Evolutionary conservation across 2,329 filamentous ascomycete genomes (phyloP), one percentile per base, ranked within the genome.

Genomic region (Fusarium hainanense): DNA sequence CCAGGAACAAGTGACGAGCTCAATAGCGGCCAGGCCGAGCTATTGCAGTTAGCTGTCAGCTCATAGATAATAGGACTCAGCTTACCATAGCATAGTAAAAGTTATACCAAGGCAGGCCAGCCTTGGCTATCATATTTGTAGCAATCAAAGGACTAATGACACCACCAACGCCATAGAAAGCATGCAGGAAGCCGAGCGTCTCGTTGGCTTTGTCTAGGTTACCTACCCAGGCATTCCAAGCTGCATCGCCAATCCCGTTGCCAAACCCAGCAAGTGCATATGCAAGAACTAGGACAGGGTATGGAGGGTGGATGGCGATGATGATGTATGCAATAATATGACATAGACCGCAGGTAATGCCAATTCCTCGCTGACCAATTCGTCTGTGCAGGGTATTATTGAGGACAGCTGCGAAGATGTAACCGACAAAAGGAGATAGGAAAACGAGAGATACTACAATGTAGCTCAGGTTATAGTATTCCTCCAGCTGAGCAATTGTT

Each of bases 21-120:
- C 69, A 6, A 66, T 27, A 6, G 30, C 12, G 7, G 68, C 50
- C n/a, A 74, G 12, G 0, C 58, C 68, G 18, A 74, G 54, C 70
- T 74, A 25, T 2, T 11, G 1, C 3, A 65, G 4, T 68, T 11
- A 77, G 81, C 0, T 88, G 83, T 27, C n/a, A n/a, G 80, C 85
- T 47, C 13, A 21, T 14, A 0, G 10, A 2, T 20, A 12, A 89
- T 82, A 87, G 90, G 77, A 4, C 2, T 8, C 7, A 25, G 76
- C 84, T 66, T 74, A 91, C 88, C 89, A 93, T 92, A 44, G 93
- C 80, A 75, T 93, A 93, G 78, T 93, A 94, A 75, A 91, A 94
- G 3, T 82, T 82, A 71, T 90, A 92, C 92, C 92, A 94, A 1
- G 83, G 83, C 52, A 90, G 68, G 8, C 81, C 71, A 0, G 82